phyloP scores from a whole-genome alignment of 257 asterid genomes.

The Misopates orontium region DNA sequence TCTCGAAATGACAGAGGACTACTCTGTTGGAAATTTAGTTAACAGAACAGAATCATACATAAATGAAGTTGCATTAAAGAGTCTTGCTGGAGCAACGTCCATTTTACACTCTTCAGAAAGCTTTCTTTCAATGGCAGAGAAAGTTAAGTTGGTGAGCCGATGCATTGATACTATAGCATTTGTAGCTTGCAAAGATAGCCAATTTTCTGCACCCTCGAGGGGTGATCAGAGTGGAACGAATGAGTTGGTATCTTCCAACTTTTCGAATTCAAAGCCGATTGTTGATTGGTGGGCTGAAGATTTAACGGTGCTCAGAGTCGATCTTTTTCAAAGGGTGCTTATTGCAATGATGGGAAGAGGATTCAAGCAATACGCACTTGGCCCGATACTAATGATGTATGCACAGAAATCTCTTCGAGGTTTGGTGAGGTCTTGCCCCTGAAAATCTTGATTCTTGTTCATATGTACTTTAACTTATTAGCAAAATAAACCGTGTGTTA shows the following conservation, averaged over 20 bases:
- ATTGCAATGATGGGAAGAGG: constrained; percentile 80
- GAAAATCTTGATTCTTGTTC: background rate
- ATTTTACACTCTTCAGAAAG: constrained; percentile 61
- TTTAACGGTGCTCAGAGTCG: constrained; percentile 64
- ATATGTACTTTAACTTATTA: background rate
- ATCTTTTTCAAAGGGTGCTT: constrained; percentile 73
- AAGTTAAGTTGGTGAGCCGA: constrained; percentile 66
- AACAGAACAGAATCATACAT: constrained; percentile 63
- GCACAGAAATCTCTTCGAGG: constrained; percentile 91
- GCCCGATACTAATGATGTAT: constrained; percentile 80
- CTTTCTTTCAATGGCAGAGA: constrained; percentile 69
- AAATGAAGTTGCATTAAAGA: constrained; percentile 71
- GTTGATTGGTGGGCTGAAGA: constrained; percentile 96
- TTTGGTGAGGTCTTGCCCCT: constrained; percentile 73
- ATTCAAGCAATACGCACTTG: constrained; percentile 70
- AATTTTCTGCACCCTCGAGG: constrained; percentile 36
- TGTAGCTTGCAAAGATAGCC: constrained; percentile 70
- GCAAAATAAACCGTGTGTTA: background rate
- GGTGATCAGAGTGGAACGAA: constrained; percentile 25
- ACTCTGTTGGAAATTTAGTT: constrained; percentile 58
- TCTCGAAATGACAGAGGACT: constrained; percentile 91
- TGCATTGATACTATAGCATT: constrained; percentile 72
- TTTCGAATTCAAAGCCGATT: constrained; percentile 42
- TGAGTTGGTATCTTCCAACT: constrained; percentile 36
- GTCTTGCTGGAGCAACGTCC: constrained; percentile 72